Percentiles rank a stretch among this genome's conserved stretches.
Conservation (phyloP, 2,329 filamentous ascomycete genomes). For the Monilinia polystroma region DNA sequence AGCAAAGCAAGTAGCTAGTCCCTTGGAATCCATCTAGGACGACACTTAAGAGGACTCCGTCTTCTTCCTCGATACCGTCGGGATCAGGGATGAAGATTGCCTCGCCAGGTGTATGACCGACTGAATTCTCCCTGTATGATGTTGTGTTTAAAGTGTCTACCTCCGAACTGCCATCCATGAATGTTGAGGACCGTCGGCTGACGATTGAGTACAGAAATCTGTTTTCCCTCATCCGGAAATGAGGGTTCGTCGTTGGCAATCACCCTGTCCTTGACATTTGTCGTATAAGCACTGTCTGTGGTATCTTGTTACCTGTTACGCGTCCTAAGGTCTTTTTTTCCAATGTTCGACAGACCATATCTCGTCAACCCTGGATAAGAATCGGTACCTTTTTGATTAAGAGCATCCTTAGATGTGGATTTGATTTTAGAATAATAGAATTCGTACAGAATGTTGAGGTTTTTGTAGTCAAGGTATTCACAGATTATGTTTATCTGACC, state of each 20-base stretch:
- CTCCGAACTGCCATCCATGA: conserved; percentile 64
- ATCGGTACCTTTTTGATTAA: conserved; percentile 46
- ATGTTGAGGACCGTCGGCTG: conserved; percentile 56
- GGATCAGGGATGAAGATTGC: conserved; percentile 63
- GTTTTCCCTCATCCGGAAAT: conserved; percentile 43
- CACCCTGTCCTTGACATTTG: conserved; percentile 56
- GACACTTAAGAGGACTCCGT: conserved; percentile 52
- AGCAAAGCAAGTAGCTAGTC: conserved; percentile 63
- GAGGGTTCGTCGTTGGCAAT: conserved; percentile 64
- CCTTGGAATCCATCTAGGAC: conserved; percentile 60
- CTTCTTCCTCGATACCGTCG: conserved; percentile 55
- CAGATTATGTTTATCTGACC: conserved; percentile 55
- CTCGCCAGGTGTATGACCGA: conserved; percentile 66
- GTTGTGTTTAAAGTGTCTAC: conserved; percentile 57
- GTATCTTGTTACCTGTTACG: background rate
- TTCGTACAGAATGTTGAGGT: conserved; percentile 59
- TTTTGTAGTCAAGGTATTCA: conserved; percentile 64
- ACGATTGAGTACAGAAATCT: conserved; percentile 61
- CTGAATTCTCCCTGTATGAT: conserved; percentile 55
- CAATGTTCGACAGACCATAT: conserved; percentile 29
- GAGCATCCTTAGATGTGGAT: conserved; percentile 45
- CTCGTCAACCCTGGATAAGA: conserved; percentile 41
- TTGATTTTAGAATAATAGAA: conserved; percentile 71
- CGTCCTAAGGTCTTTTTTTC: background rate
- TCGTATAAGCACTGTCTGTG: conserved; percentile 42